A percentile compares a stretch with the other conserved stretches of the same genome.
These are phyloP conservation scores for Cochlearia excelsa DNA, from an alignment of 345 rosid genomes.

Conservation along the genomic window DNA sequence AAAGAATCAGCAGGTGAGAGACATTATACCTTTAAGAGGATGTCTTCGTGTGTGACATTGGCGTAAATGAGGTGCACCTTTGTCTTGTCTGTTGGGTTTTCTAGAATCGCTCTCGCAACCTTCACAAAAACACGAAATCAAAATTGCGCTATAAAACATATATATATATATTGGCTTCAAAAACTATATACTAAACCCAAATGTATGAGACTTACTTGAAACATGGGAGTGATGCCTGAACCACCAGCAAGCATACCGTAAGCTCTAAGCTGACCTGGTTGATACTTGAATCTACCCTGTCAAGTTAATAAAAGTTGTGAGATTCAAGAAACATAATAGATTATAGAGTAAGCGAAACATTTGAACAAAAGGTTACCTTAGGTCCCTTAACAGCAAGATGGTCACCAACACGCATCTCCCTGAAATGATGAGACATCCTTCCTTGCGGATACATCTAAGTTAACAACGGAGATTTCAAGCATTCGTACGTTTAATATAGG, in stretches of 20 bases:
- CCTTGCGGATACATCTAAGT: constrained; percentile 94
- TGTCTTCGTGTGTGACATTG: constrained; percentile 82
- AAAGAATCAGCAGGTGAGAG: constrained; percentile 6
- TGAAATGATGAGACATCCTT: constrained; percentile 98
- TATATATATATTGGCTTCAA: constrained; percentile 1
- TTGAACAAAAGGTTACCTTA: constrained; percentile 50
- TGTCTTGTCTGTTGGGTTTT: constrained; percentile 82
- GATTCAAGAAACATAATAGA: constrained; percentile 16
- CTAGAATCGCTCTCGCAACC: constrained; percentile 92
- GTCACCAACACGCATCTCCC: constrained; percentile 88
- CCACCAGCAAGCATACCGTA: constrained; percentile 99
- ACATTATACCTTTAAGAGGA: constrained; percentile 73
- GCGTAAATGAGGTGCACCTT: constrained; percentile 87
- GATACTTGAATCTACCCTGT: constrained; percentile 94
- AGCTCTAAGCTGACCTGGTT: constrained; percentile 81
- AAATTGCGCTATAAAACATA: not conserved
- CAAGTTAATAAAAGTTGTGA: constrained; percentile 16
- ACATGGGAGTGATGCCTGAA: constrained; percentile 99
- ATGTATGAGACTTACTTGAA: constrained; percentile 55
- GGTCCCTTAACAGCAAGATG: constrained; percentile 92
- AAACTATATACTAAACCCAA: too few species aligned
- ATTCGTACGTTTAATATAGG: not conserved
- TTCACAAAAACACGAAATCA: constrained; percentile 19
- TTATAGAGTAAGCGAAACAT: not conserved
- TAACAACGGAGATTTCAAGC: constrained; percentile 14